Conservation (phyloP, 345 rosid species). For the Syzygium jambos region DNA sequence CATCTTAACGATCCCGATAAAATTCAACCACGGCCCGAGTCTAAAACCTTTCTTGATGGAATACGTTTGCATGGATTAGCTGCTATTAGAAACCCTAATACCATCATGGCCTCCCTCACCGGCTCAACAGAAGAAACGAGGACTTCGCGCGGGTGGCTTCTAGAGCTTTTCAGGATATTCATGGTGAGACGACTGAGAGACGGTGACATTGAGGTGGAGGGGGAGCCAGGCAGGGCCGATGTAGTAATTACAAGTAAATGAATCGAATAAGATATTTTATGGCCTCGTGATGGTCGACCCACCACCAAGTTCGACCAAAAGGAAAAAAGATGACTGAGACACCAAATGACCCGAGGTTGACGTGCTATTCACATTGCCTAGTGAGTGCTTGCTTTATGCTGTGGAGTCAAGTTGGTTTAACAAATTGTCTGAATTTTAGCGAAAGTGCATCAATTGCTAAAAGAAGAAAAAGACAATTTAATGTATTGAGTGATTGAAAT, state of each 20-base stretch:
- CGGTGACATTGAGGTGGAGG: background rate
- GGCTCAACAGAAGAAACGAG: background rate
- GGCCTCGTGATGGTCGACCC: background rate
- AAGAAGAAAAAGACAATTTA: too few species aligned
- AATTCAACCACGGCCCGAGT: background rate
- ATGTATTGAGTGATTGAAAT: background rate
- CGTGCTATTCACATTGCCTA: background rate
- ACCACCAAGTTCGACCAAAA: background rate
- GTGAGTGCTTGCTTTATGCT: too few species aligned
- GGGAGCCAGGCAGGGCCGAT: background rate
- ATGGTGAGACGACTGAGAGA: background rate
- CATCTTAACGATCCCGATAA: background rate
- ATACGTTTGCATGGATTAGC: background rate
- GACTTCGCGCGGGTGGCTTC: background rate
- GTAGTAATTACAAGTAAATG: background rate
- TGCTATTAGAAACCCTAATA: background rate
- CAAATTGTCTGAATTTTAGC: background rate
- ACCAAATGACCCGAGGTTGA: background rate
- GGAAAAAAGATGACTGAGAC: background rate
- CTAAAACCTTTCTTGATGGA: background rate
- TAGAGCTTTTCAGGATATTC: background rate
- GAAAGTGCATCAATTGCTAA: background rate
- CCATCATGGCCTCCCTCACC: background rate
- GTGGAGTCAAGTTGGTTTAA: too few species aligned
- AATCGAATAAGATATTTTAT: background rate